Percentiles rank a stretch among this genome's conserved stretches.
These are phyloP conservation scores for Biancaea sappan DNA, from an alignment of 306 rosid species.

Conservation along the genomic window DNA sequence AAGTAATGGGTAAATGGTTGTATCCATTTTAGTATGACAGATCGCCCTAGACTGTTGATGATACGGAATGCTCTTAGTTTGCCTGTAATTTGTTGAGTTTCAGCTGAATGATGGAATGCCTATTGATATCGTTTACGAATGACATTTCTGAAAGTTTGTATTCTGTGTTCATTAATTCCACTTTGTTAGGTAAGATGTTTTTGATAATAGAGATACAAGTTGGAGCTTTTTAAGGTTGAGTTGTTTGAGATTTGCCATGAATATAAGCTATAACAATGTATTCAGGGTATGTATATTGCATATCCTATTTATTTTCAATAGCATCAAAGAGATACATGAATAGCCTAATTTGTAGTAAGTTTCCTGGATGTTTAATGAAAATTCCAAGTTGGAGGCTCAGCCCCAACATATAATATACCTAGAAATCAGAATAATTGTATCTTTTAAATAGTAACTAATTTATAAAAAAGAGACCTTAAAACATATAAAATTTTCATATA, in stretches of 20 bases:
- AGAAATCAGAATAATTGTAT: too few species aligned
- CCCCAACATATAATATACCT: too few species aligned
- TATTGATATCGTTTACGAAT: not conserved
- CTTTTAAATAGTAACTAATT: too few species aligned
- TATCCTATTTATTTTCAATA: not conserved
- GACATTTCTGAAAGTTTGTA: not conserved
- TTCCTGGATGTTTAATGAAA: too few species aligned
- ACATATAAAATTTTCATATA: too few species aligned
- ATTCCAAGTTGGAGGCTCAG: too few species aligned
- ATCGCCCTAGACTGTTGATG: not conserved
- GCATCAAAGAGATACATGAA: not conserved
- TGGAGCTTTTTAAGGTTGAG: too few species aligned
- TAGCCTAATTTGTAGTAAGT: not conserved
- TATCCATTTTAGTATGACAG: not conserved
- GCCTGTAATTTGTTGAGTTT: slow-evolving; percentile 1
- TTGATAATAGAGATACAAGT: too few species aligned
- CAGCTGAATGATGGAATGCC: not conserved
- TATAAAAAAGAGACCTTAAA: too few species aligned
- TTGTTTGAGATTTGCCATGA: not conserved
- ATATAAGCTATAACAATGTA: not conserved
- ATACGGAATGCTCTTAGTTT: not conserved
- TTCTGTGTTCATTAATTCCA: not conserved
- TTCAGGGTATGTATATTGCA: not conserved
- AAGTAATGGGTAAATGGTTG: slow-evolving; percentile 1
- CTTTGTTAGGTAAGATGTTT: not conserved